These are phyloP conservation scores for Ephemerocybe angulata DNA, from an alignment of 768 basidiomycete species.

Conservation along the genomic window DNA sequence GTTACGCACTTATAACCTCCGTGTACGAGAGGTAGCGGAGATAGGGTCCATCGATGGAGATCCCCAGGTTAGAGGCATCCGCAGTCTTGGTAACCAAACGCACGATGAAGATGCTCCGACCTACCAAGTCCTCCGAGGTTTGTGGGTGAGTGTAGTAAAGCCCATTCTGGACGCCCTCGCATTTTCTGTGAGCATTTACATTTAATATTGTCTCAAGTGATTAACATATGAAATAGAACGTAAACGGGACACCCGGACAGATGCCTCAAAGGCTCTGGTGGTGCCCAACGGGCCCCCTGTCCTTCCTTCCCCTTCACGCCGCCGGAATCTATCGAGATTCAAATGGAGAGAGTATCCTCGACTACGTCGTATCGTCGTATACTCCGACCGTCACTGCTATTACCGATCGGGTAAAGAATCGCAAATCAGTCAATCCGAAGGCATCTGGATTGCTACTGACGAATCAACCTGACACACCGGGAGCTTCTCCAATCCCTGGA, in stretches of 20 bases:
- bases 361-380: conserved; percentile 20
- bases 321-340: conserved; percentile 6
- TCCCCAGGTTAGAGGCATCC: conserved; percentile 1
- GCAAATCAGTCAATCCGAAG: background rate
- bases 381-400: conserved; percentile 13
- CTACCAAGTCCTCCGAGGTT: background rate
- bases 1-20: background rate
- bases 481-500: conserved; percentile 6
- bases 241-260: background rate
- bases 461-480: conserved; percentile 10
- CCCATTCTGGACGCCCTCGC: conserved; percentile 7
- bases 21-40: no score
- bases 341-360: background rate
- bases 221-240: background rate
- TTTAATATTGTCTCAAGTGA: conserved; percentile 7
- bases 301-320: conserved; percentile 11
- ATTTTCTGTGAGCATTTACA: conserved; percentile 1
- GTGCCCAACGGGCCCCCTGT: conserved; percentile 6
- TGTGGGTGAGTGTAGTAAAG: conserved; percentile 9
- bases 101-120: conserved; percentile 11
- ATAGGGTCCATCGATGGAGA: background rate
- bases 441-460: conserved; percentile 8
- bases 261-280: conserved; percentile 6
- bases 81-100: conserved; percentile 7
- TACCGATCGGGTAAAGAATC: conserved; percentile 3